Evolutionary conservation across 495 filamentous ascomycete species (phyloP).

Genomic region (Saxophila tyrrhenica): DNA sequence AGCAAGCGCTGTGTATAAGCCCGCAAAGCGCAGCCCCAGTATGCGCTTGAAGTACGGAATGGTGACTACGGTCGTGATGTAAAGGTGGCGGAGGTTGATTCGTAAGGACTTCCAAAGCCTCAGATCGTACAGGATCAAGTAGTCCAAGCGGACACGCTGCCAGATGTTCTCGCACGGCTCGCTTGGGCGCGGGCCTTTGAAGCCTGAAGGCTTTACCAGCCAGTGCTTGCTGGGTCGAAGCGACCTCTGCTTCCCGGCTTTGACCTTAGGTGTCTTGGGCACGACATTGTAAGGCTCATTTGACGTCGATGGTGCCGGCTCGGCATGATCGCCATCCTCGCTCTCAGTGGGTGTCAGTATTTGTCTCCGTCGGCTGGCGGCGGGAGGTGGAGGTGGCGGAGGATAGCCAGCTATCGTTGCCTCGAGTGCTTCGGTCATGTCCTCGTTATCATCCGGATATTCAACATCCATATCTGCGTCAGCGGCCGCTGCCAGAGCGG

Average conservation of each 20-base stretch:
- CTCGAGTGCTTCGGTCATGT: constrained; percentile 46
- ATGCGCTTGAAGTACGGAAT: constrained; percentile 96
- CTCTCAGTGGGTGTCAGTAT: constrained; percentile 47
- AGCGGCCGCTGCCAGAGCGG: constrained; percentile 25
- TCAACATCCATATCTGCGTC: constrained; percentile 47
- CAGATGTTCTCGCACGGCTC: constrained; percentile 58
- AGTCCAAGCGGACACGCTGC: constrained; percentile 81
- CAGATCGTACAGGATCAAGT: constrained; percentile 92
- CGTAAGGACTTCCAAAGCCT: constrained; percentile 93
- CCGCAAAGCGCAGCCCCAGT: constrained; percentile 80
- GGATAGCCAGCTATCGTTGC: constrained; percentile 59
- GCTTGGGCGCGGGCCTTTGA: not conserved
- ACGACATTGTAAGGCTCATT: constrained; percentile 24
- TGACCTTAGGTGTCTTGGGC: constrained; percentile 30
- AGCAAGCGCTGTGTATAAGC: constrained; percentile 82
- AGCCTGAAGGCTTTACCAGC: constrained; percentile 61
- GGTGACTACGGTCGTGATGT: constrained; percentile 90
- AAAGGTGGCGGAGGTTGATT: constrained; percentile 80
- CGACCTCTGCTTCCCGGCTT: constrained; percentile 13
- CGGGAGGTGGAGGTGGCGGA: constrained; percentile 54
- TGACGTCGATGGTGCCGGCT: not conserved
- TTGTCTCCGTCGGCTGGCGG: constrained; percentile 35
- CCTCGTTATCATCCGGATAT: constrained; percentile 34
- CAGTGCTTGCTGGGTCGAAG: constrained; percentile 62
- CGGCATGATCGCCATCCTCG: constrained; percentile 28